phyloP scores from a whole-genome alignment of 2,329 filamentous ascomycete genomes.

The Xylaria sp. region DNA sequence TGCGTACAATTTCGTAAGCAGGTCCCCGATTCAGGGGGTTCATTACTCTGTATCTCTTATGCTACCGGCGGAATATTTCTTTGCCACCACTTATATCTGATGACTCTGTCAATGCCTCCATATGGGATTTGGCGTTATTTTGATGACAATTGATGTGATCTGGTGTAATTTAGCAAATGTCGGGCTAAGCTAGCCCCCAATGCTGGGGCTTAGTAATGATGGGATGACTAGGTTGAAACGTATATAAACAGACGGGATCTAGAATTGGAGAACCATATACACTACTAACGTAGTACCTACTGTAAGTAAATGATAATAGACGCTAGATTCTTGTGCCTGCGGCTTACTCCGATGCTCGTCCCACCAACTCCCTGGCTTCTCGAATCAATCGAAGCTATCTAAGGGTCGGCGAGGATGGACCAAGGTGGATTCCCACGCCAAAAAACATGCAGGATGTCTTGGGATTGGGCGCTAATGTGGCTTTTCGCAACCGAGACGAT shows the following conservation, averaged over 20 bases:
- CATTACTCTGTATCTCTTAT: no score
- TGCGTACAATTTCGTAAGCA: not conserved
- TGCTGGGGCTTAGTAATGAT: conserved; percentile 22
- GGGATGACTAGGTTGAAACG: not conserved
- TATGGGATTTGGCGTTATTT: conserved; percentile 15
- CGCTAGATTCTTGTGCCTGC: not conserved
- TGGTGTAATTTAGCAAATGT: conserved; percentile 18
- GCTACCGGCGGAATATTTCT: not conserved
- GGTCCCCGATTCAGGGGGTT: not conserved
- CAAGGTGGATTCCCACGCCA: not conserved
- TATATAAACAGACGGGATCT: conserved; percentile 14
- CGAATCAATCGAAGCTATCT: conserved; percentile 23
- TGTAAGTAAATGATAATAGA: not conserved
- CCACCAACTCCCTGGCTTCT: conserved; percentile 1
- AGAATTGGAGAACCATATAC: conserved; percentile 12
- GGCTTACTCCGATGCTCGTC: conserved; percentile 20
- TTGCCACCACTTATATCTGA: not conserved
- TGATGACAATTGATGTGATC: conserved; percentile 34
- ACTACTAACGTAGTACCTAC: not conserved
- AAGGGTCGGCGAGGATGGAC: conserved; percentile 6
- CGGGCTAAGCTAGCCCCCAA: conserved; percentile 9
- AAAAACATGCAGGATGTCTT: conserved; percentile 23
- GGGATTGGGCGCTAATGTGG: conserved; percentile 13
- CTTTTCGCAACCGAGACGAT: not conserved
- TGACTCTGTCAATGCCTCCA: not conserved